Evolutionary conservation across 2,329 filamentous ascomycete species (phyloP).

Genomic region (Aureobasidium sp.): DNA sequence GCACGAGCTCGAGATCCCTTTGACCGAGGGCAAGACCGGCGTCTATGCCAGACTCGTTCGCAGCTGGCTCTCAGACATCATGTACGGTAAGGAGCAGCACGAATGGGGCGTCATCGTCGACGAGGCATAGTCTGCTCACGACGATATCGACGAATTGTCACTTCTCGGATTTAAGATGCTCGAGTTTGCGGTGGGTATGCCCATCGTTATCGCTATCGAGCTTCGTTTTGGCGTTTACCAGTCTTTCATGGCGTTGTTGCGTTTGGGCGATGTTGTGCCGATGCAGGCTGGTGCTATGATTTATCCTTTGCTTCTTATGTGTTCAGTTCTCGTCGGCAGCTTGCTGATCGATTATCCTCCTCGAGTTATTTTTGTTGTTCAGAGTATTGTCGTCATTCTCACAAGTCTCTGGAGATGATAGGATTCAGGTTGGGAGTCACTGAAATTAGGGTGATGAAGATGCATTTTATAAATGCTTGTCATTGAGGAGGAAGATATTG

Average conservation of each 20-base stretch:
- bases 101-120: constrained; percentile 43
- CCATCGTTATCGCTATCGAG: neutral
- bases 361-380: neutral
- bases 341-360: neutral
- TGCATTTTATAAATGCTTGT: neutral
- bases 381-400: neutral
- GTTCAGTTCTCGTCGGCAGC: neutral
- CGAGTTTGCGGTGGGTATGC: neutral
- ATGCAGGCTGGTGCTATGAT: neutral
- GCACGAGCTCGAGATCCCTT: constrained; percentile 37
- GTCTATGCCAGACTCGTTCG: constrained; percentile 38
- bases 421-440: neutral
- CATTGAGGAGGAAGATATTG: neutral
- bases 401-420: neutral
- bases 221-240: neutral
- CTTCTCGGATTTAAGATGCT: neutral
- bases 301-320: neutral
- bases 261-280: neutral
- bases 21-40: constrained; percentile 27
- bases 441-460: neutral
- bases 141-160: neutral
- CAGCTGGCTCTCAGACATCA: constrained; percentile 43
- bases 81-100: constrained; percentile 42
- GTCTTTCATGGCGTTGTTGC: neutral
- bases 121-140: constrained; percentile 23